phyloP scores from a whole-genome alignment of 2,329 filamentous ascomycete genomes.

The Fusarium sterilihyphosum region DNA sequence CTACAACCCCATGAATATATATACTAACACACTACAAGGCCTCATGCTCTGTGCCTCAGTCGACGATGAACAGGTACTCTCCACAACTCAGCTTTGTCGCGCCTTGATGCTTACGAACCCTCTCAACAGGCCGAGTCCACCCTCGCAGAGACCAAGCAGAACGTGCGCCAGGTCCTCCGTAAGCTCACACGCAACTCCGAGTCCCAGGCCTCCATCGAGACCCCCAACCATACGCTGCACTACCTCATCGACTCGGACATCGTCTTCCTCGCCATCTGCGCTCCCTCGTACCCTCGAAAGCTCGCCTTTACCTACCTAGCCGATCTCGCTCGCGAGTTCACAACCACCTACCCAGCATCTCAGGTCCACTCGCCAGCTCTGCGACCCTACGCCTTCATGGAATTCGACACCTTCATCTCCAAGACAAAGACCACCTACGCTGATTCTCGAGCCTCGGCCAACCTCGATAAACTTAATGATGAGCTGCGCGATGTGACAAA shows the following conservation, averaged over 20 bases:
- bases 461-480: conserved; percentile 94
- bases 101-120: neutral
- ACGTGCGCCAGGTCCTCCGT: conserved; percentile 90
- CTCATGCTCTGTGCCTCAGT: conserved; percentile 94
- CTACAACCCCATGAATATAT: neutral
- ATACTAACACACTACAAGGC: conserved; percentile 63
- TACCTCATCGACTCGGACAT: conserved; percentile 87
- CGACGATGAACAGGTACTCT: conserved; percentile 82
- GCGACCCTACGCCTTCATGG: conserved; percentile 95
- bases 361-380: conserved; percentile 80
- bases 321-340: conserved; percentile 91
- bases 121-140: conserved; percentile 69
- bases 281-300: conserved; percentile 94
- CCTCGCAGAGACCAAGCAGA: conserved; percentile 87
- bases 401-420: conserved; percentile 97
- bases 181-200: conserved; percentile 89
- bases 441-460: conserved; percentile 88
- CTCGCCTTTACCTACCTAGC: conserved; percentile 98
- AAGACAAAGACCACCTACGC: conserved; percentile 94
- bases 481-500: conserved; percentile 98
- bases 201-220: conserved; percentile 91
- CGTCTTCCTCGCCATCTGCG: conserved; percentile 93
- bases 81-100: neutral
- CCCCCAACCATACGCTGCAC: conserved; percentile 83
- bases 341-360: conserved; percentile 78